phyloP scores from a whole-genome alignment of 192 early-diverging fungal species.

The Rhizophagus sp. region DNA sequence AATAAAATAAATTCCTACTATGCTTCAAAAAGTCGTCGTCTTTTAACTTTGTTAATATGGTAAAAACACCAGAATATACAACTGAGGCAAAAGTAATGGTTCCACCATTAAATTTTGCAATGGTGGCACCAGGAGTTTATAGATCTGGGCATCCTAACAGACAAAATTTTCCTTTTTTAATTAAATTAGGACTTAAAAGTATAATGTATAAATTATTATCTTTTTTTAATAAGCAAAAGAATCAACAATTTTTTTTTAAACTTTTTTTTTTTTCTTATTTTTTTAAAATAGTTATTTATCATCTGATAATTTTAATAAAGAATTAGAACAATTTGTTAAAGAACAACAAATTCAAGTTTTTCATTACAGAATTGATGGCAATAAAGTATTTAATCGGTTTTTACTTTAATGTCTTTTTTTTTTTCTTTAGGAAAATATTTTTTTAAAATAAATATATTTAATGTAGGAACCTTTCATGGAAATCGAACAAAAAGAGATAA shows the following conservation, averaged over 20 bases:
- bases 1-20: too few relatives aligned
- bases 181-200: slow-evolving; percentile 78
- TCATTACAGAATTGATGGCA: slow-evolving; percentile 82
- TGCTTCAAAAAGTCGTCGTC: too few relatives aligned
- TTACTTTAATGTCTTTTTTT: not conserved
- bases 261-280: too few relatives aligned
- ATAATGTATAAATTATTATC: slow-evolving; percentile 63
- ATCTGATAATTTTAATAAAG: slow-evolving; percentile 41
- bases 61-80: not conserved
- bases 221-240: too few relatives aligned
- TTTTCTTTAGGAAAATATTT: not conserved
- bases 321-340: slow-evolving; percentile 72
- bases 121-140: slow-evolving; percentile 92
- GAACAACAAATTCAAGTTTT: slow-evolving; percentile 73
- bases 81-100: slow-evolving; percentile 59
- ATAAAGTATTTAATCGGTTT: slow-evolving; percentile 62
- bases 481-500: slow-evolving; percentile 55
- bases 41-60: not conserved
- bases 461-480: slow-evolving; percentile 61
- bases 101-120: slow-evolving; percentile 93
- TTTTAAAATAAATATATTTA: not conserved
- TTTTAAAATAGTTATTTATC: slow-evolving; percentile 39
- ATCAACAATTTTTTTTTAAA: too few relatives aligned
- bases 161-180: slow-evolving; percentile 88
- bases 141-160: slow-evolving; percentile 91